Evolutionary conservation across 2,329 filamentous ascomycete genomes (phyloP).

Genomic region (Fusarium sacchari): DNA sequence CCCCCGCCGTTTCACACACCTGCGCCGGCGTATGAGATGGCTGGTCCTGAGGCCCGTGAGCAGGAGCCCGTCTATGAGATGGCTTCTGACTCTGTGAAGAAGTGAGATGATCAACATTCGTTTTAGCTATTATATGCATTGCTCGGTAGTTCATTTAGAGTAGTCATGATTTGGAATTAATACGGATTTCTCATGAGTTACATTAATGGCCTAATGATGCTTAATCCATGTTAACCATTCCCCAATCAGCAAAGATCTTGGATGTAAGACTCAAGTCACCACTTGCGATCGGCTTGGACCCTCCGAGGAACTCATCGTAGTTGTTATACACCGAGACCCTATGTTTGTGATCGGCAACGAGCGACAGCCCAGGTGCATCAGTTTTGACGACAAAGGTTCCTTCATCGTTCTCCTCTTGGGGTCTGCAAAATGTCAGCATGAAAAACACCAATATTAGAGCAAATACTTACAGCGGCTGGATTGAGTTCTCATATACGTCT

Average conservation of each 20-base stretch:
- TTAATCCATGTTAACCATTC: not conserved
- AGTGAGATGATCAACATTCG: not conserved
- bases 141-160: not conserved
- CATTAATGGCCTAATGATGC: rapidly evolving
- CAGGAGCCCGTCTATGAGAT: not conserved
- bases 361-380: not conserved
- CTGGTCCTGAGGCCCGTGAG: not conserved
- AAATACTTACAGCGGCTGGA: not conserved
- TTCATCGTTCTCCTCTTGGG: not conserved
- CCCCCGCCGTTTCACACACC: not conserved
- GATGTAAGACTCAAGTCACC: not conserved
- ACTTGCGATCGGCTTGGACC: not conserved
- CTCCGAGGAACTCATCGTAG: not conserved
- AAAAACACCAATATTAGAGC: rapidly evolving
- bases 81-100: not conserved
- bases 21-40: not conserved
- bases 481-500: not conserved
- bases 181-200: not conserved
- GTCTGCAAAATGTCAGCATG: not conserved
- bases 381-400: not conserved
- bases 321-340: not conserved
- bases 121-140: not conserved
- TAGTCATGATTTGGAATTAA: not conserved
- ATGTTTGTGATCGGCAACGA: not conserved
- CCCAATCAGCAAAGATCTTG: not conserved